A percentile compares a stretch with the other conserved stretches of the same genome.
Evolutionary conservation across 768 basidiomycete species (phyloP).

Genomic region (Naganishia kalamii): DNA sequence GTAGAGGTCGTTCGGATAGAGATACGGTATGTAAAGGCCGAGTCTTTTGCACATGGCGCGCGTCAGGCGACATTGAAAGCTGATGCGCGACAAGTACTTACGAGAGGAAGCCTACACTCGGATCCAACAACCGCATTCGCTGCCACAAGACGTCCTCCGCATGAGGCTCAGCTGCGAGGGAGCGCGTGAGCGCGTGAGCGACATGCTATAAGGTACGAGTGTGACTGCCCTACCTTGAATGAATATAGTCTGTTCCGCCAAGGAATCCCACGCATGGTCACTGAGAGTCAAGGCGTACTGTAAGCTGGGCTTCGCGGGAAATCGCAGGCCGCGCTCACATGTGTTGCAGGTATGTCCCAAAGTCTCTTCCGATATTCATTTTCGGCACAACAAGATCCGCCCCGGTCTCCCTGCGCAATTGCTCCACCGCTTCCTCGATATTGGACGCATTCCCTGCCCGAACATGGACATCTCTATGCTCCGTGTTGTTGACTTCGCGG

Average conservation of each 20-base stretch:
- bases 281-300: too few species aligned
- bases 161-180: background rate
- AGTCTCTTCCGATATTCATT: background rate
- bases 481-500: too few species aligned
- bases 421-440: background rate
- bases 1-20: background rate
- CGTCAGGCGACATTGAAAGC: background rate
- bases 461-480: too few species aligned
- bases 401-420: background rate
- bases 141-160: background rate
- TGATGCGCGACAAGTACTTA: too few species aligned
- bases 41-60: background rate
- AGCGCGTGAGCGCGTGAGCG: too few species aligned
- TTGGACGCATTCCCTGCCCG: background rate
- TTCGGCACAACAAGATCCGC: background rate
- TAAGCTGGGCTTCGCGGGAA: too few species aligned
- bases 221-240: background rate
- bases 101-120: background rate
- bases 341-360: background rate
- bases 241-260: slow-evolving; percentile 1
- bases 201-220: background rate
- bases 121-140: background rate
- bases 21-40: background rate
- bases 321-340: background rate
- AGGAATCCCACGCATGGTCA: background rate